Evolutionary conservation across 2,329 filamentous ascomycete genomes (phyloP).

Genomic region (Fusarium xylarioides): DNA sequence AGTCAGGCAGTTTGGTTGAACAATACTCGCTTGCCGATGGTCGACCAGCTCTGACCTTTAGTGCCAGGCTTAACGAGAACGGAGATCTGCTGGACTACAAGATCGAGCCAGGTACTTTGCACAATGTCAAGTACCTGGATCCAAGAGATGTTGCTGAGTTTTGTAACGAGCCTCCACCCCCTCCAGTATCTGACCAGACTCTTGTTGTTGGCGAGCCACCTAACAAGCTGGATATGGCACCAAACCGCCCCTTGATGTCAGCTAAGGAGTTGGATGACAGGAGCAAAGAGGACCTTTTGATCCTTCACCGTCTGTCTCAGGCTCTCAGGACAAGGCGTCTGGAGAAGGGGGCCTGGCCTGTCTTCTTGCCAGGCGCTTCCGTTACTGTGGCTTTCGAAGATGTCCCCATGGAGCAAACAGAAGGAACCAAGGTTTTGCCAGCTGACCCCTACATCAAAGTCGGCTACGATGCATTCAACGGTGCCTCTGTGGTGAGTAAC

Average conservation of each 20-base stretch:
- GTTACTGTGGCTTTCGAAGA: slow-evolving; percentile 56
- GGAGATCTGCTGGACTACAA: slow-evolving; percentile 64
- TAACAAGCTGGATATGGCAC: slow-evolving; percentile 5
- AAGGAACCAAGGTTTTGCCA: slow-evolving; percentile 40
- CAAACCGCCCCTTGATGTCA: slow-evolving; percentile 55
- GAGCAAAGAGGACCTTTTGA: slow-evolving; percentile 57
- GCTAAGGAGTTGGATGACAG: slow-evolving; percentile 53
- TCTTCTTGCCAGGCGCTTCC: slow-evolving; percentile 55
- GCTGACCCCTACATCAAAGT: slow-evolving; percentile 63
- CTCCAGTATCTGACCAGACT: slow-evolving; percentile 32
- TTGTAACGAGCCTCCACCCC: slow-evolving; percentile 49
- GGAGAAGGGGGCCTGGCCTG: slow-evolving; percentile 59
- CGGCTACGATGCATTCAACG: slow-evolving; percentile 43
- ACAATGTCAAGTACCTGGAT: slow-evolving; percentile 66
- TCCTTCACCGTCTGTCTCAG: slow-evolving; percentile 58
- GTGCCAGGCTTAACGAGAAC: slow-evolving; percentile 61
- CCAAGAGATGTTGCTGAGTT: slow-evolving; percentile 58
- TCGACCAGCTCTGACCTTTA: slow-evolving; percentile 68
- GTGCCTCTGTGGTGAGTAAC: slow-evolving; percentile 49
- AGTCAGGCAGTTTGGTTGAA: slow-evolving; percentile 54
- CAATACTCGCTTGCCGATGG: slow-evolving; percentile 63
- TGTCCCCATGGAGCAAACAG: slow-evolving; percentile 31
- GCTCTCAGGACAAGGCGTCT: slow-evolving; percentile 56
- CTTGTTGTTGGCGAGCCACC: slow-evolving; percentile 45
- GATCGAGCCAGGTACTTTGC: slow-evolving; percentile 63